Conservation (phyloP, 305 asterid species). For the Withania somnifera region DNA sequence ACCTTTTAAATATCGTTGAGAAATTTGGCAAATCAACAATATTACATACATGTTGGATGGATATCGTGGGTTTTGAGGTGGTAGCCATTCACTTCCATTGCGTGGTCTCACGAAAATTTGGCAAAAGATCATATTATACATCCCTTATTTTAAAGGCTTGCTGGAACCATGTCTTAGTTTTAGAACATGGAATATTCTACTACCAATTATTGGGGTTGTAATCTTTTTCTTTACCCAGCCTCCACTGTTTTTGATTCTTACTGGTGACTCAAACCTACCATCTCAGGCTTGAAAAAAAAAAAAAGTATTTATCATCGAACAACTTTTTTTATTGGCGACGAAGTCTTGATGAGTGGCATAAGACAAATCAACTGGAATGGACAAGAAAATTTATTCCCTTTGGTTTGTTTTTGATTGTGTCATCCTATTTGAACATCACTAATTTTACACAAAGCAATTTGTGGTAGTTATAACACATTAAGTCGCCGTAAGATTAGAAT, state of each 20-base stretch:
- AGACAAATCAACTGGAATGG: too few relatives aligned
- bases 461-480: not conserved
- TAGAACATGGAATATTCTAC: not conserved
- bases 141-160: not conserved
- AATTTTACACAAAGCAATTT: not conserved
- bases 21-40: constrained; percentile 1
- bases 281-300: too few relatives aligned
- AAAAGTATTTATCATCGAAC: too few relatives aligned
- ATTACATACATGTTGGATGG: constrained; percentile 10
- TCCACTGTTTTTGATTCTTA: too few relatives aligned
- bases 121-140: not conserved
- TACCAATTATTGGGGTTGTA: not conserved
- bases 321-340: too few relatives aligned
- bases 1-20: constrained; percentile 9
- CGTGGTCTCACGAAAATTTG: not conserved
- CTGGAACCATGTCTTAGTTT: not conserved
- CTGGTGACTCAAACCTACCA: too few relatives aligned
- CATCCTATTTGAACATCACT: not conserved
- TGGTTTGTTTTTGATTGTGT: too few relatives aligned
- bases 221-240: too few relatives aligned
- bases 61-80: constrained; percentile 16
- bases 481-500: not conserved
- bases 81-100: constrained; percentile 6
- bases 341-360: too few relatives aligned
- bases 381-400: not conserved